These are phyloP conservation scores for Aspergillus neoniger DNA, from an alignment of 2,329 filamentous ascomycete genomes.

Conservation along the genomic window DNA sequence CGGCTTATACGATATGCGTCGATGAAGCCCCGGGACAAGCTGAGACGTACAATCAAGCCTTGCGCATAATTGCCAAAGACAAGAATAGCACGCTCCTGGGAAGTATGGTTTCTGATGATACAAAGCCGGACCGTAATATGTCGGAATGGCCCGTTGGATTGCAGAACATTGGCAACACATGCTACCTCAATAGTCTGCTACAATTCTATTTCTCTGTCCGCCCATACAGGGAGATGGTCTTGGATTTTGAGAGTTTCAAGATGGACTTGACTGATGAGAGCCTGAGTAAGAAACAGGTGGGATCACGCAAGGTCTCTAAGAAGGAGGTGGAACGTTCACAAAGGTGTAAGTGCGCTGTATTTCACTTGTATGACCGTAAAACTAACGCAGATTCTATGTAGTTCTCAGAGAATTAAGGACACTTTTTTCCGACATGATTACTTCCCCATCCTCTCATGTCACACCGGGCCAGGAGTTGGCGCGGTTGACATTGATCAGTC, in stretches of 20 bases:
- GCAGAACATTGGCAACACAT: constrained; percentile 94
- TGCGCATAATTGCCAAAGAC: constrained; percentile 49
- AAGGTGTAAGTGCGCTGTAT: constrained; percentile 63
- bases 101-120: constrained; percentile 34
- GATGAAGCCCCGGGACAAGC: constrained; percentile 49
- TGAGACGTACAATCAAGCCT: constrained; percentile 50
- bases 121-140: constrained; percentile 35
- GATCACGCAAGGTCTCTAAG: constrained; percentile 66
- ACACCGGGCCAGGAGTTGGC: constrained; percentile 76
- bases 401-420: constrained; percentile 72
- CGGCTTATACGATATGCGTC: constrained; percentile 50
- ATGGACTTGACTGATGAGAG: constrained; percentile 66
- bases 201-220: constrained; percentile 93
- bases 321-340: constrained; percentile 64
- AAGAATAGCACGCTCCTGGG: constrained; percentile 42
- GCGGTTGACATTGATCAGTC: constrained; percentile 71
- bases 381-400: constrained; percentile 37
- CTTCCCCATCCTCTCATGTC: constrained; percentile 62
- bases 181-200: constrained; percentile 93
- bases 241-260: constrained; percentile 71
- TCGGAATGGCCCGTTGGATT: constrained; percentile 77
- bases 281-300: constrained; percentile 69
- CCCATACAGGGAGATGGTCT: constrained; percentile 75
- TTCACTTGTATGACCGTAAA: background rate
- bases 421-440: constrained; percentile 71